Percentiles rank a stretch among this genome's conserved stretches.
These are phyloP conservation scores for Sequoiadendron giganteum DNA, from an alignment of 75 land plant species.

Conservation along the genomic window DNA sequence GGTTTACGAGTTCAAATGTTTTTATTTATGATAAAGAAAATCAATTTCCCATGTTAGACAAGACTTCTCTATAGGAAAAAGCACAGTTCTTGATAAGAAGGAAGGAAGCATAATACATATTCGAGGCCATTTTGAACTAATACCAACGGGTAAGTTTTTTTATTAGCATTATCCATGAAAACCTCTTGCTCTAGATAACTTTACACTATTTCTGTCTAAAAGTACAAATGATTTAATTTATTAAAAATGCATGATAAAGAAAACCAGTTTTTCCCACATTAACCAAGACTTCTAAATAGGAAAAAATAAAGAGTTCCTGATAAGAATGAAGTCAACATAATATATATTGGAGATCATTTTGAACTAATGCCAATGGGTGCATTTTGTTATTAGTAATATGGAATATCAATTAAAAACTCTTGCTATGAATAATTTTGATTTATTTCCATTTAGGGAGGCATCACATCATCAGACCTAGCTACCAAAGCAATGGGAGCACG, in stretches of 20 bases:
- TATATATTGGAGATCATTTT: background rate
- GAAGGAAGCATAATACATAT: background rate
- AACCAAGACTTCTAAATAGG: background rate
- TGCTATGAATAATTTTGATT: background rate
- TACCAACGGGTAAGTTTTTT: background rate
- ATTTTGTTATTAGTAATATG: background rate
- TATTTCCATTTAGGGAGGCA: conserved; percentile 74
- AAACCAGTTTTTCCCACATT: background rate
- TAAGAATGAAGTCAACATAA: background rate
- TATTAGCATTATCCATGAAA: background rate
- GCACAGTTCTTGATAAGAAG: background rate
- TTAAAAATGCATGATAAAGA: background rate
- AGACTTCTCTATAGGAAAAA: background rate
- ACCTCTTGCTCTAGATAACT: background rate
- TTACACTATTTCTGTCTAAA: conserved; percentile 14
- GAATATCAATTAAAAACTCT: background rate
- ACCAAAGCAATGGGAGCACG: conserved; percentile 91
- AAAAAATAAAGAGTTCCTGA: background rate
- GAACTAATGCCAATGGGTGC: background rate
- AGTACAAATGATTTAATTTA: background rate
- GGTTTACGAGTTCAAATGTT: too few species aligned
- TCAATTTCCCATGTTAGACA: background rate
- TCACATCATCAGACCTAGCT: conserved; percentile 97
- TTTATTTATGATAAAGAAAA: background rate
- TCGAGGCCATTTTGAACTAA: background rate